Base-by-base conservation (phyloP, 2,329 filamentous ascomycete genomes). In the Huntiella savannae region DNA sequence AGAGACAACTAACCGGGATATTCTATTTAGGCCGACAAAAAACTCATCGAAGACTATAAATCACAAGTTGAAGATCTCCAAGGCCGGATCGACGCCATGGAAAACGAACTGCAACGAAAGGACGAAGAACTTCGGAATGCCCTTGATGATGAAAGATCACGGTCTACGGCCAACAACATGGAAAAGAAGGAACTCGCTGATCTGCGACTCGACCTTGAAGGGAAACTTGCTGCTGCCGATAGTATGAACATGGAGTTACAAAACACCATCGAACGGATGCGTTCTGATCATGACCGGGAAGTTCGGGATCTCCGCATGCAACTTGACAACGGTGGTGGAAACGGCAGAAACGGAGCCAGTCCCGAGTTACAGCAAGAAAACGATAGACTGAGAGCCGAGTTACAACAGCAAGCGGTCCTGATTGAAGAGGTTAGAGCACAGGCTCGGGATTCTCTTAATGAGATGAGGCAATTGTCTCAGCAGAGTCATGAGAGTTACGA, bases 371-470 rank as follows among this genome's bases (percentile, higher is more conserved):
- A 75, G 55, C 67, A 66, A 40, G 79, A 84, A 55, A 82, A 95
- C 55, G 70, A 79, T 48, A 73, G 75, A 38, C 63, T 87, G 16
- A 75, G 80, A 52, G 60, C 62, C 33, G 71, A 79, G 28, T 62
- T 88, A 16, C 64, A 68, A 45, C 71, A 87, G 52, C 88, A 96
- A 59, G 79, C 85, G 53, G 72, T 80, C 48, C 73, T 91, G 2
- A 93, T 86, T 0, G 81, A 92, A 51, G 82, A 94, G 55, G 91
- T 95, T 32, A 77, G 83, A 17, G 75, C 73, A 46, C 84, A 95
- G 62, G 86, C 87, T 0, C 77, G 83, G 48, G 73, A 77, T 43
- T 94, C 88, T 58, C 63, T 98, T 38, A 71, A 75, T 51, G 91
- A 98, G 61, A 98, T 96, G 91, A 78, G 83, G 52, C 67, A 74